Base-by-base conservation (phyloP, 768 basidiomycete genomes). In the Antrodiella citrinella region DNA sequence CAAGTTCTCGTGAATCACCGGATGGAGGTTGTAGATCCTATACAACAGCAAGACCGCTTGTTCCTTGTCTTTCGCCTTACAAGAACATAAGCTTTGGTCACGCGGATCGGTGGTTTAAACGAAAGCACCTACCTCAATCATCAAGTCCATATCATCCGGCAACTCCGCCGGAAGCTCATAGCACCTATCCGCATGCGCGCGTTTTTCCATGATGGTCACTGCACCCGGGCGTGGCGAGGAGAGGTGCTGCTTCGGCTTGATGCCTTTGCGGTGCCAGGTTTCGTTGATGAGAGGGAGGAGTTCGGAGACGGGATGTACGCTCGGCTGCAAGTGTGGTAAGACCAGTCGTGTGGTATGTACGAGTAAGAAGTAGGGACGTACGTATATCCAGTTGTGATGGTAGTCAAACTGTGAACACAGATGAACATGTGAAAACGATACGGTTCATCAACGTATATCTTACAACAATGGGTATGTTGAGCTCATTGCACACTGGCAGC, bases 181-280 rank as follows among this genome's bases (percentile, higher is more conserved):
- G 60, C 90, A 93, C 19, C 92, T 75, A 59, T 93, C 88, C 0
- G 91, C 77, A 61, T 96, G 93, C 4, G 91, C 91, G 53, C 93
- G 75, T 55, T 80, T 69, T 64, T 94, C 90, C 86, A 92, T 93
- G 22, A 90, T 65, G 2, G 79, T 82, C 30, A 78, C 77, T 3
- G 92, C 91, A 1, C 92, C 91, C 1, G 82, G 78, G n/a, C 91
- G 72, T n/a, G 86, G 81, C 58, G 93, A 90, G 45, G 87, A 91
- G 10, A 95, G 77, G 67, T 97, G 94, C 62, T 95, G 93, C 67
- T 96, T 97, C 4, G 90, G 87, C 30, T 72, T 76, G 53, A 97
- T 95, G 4, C 88, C 85, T 11, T 88, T 81, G 41, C 73, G 72
- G 23, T 67, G 64, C 74, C 88, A 97, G 24, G 87, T 88, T 12